phyloP scores from a whole-genome alignment of 1,284 basidiomycete genomes.

The Papiliotrema flavescens region DNA sequence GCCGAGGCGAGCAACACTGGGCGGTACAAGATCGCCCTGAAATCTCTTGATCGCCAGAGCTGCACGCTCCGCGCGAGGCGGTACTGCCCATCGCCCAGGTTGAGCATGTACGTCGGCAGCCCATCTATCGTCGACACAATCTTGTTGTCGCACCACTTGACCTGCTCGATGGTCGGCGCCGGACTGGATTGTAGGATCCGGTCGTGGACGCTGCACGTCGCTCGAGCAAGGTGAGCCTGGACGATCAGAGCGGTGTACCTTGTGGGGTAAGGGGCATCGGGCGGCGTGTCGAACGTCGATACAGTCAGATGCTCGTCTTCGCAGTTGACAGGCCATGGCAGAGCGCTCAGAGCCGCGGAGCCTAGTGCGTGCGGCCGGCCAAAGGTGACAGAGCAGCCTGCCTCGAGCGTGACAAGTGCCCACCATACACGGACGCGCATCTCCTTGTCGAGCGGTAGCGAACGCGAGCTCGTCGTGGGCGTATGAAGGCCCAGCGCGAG shows the following conservation, averaged over 20 bases:
- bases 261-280: constrained; percentile 6
- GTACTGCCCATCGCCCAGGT: constrained; percentile 6
- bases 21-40: constrained; percentile 21
- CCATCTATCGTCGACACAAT: constrained; percentile 7
- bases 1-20: constrained; percentile 25
- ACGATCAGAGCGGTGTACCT: constrained; percentile 22
- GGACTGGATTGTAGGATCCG: constrained; percentile 15
- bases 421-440: constrained; percentile 23
- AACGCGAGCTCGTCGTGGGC: constrained; percentile 4
- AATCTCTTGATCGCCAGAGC: constrained; percentile 20
- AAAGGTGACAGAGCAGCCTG: constrained; percentile 24
- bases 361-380: constrained; percentile 20
- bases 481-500: constrained; percentile 20
- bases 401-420: constrained; percentile 19
- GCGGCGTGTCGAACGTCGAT: constrained; percentile 8
- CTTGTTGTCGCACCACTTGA: constrained; percentile 15
- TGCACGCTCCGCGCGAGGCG: constrained; percentile 13
- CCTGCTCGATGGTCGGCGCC: constrained; percentile 19
- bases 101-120: constrained; percentile 13
- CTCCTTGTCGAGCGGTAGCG: constrained; percentile 14
- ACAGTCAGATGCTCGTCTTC: constrained; percentile 26
- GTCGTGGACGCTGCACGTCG: constrained; percentile 14
- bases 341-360: constrained; percentile 4
- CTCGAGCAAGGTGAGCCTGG: constrained; percentile 19
- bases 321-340: constrained; percentile 18